These are phyloP conservation scores for Microstroma glucosiphilum DNA, from an alignment of 1,284 basidiomycete species.

Conservation along the genomic window DNA sequence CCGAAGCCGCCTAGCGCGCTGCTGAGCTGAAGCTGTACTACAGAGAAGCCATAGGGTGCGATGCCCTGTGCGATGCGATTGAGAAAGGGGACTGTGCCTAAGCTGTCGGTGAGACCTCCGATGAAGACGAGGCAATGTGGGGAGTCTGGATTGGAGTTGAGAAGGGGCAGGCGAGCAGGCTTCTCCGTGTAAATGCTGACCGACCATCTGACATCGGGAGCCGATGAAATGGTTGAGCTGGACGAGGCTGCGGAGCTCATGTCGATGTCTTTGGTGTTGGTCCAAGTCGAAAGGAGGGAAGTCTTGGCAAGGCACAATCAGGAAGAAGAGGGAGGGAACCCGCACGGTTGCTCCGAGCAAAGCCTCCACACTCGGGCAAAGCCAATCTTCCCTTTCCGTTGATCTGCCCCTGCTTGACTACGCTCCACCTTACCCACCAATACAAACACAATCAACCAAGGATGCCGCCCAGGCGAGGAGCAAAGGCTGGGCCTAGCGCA, in stretches of 20 bases:
- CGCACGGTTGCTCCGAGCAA: too few relatives aligned
- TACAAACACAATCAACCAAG: too few relatives aligned
- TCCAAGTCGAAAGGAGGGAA: too few relatives aligned
- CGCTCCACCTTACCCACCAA: too few relatives aligned
- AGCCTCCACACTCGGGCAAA: too few relatives aligned
- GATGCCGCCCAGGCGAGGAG: background rate
- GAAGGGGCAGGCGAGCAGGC: slow-evolving; percentile 30
- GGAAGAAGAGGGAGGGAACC: too few relatives aligned
- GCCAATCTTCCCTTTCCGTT: too few relatives aligned
- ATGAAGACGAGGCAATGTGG: slow-evolving; percentile 36
- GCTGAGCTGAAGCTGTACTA: slow-evolving; percentile 35
- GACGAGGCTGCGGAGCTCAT: too few relatives aligned
- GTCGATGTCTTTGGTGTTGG: too few relatives aligned
- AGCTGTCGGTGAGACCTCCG: slow-evolving; percentile 38
- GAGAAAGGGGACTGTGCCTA: slow-evolving; percentile 38
- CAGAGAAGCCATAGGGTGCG: slow-evolving; percentile 21
- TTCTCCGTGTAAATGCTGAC: slow-evolving; percentile 22
- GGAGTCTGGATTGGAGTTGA: slow-evolving; percentile 26
- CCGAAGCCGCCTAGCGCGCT: slow-evolving; percentile 43
- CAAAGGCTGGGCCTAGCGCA: background rate
- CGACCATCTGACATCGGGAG: background rate
- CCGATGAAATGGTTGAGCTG: too few relatives aligned
- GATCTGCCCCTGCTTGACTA: too few relatives aligned
- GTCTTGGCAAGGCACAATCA: too few relatives aligned
- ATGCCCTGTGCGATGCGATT: slow-evolving; percentile 20